These are phyloP conservation scores for Hansenula anomala DNA, from an alignment of 1,139 yeast species.

Conservation along the genomic window DNA sequence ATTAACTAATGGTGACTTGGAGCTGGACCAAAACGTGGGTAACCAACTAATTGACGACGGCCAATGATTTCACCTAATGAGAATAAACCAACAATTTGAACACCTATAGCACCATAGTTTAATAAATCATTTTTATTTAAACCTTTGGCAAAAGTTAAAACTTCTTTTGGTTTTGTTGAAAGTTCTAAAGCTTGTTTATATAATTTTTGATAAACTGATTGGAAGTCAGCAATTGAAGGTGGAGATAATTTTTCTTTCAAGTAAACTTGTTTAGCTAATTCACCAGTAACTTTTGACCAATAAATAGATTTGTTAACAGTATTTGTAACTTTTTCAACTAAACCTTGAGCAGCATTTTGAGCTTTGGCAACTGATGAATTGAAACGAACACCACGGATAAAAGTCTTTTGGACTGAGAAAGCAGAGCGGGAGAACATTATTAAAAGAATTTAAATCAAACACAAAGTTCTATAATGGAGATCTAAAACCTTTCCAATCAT, in stretches of 20 bases:
- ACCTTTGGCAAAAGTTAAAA: slow-evolving; percentile 34
- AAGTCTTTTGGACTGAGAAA: slow-evolving; percentile 8
- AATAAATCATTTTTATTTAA: slow-evolving; percentile 53
- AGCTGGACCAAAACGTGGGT: slow-evolving; percentile 41
- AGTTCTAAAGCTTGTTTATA: slow-evolving; percentile 35
- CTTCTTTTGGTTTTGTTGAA: slow-evolving; percentile 41
- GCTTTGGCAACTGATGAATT: slow-evolving; percentile 32
- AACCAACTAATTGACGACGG: slow-evolving; percentile 88
- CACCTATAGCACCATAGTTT: slow-evolving; percentile 69
- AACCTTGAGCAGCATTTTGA: slow-evolving; percentile 41
- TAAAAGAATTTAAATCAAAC: background rate
- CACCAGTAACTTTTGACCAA: slow-evolving; percentile 89
- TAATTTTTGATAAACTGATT: slow-evolving; percentile 62
- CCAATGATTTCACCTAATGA: slow-evolving; percentile 96
- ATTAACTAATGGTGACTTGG: slow-evolving; percentile 8
- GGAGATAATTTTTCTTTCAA: slow-evolving; percentile 91
- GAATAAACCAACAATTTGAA: slow-evolving; percentile 88
- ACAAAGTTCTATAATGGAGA: background rate
- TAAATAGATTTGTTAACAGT: slow-evolving; percentile 51
- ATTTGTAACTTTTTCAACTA: slow-evolving; percentile 44
- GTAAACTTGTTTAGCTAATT: slow-evolving; percentile 86
- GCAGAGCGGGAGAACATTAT: slow-evolving; percentile 13
- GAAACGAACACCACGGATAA: slow-evolving; percentile 37
- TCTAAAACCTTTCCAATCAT: background rate
- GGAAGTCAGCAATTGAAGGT: slow-evolving; percentile 75